Evolutionary conservation across 163 green algal genomes (phyloP).

Genomic region (Smithsoniella earleae): DNA sequence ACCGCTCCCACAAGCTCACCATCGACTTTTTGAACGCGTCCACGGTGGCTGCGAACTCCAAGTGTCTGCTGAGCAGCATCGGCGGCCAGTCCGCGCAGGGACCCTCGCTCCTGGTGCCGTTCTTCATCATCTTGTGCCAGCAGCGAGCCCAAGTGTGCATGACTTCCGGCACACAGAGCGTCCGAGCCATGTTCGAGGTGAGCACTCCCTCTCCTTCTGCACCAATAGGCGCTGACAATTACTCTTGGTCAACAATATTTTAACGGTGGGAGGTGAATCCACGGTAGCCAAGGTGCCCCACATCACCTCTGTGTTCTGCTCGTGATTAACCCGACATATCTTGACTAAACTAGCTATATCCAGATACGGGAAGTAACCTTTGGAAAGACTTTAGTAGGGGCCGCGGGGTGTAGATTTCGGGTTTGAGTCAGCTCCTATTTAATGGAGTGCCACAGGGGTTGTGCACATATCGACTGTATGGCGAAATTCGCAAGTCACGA

Average conservation of each 20-base stretch:
- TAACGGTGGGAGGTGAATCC: too few species aligned
- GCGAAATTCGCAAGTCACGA: too few species aligned
- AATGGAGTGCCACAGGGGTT: too few species aligned
- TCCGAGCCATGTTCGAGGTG: constrained; percentile 16
- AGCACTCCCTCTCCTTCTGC: not conserved
- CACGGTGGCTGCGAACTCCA: not conserved
- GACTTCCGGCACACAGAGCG: not conserved
- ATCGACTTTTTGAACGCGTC: constrained; percentile 9
- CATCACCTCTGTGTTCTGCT: not conserved
- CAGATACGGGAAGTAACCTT: too few species aligned
- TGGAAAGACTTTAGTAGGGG: too few species aligned
- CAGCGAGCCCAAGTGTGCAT: not conserved
- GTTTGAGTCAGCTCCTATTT: too few species aligned
- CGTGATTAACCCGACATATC: not conserved
- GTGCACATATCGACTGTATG: too few species aligned
- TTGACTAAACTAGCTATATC: too few species aligned
- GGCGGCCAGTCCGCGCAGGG: not conserved
- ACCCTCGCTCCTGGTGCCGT: not conserved
- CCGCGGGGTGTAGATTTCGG: too few species aligned
- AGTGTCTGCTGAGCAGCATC: not conserved
- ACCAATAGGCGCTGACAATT: not conserved
- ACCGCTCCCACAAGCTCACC: constrained; percentile 8
- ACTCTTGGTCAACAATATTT: not conserved
- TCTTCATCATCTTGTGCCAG: constrained; percentile 8
- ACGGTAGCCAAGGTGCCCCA: too few species aligned